Percentiles rank a stretch among this genome's conserved stretches.
These are phyloP conservation scores for Scedosporium aurantiacum DNA, from an alignment of 2,329 filamentous ascomycete species.

Conservation along the genomic window DNA sequence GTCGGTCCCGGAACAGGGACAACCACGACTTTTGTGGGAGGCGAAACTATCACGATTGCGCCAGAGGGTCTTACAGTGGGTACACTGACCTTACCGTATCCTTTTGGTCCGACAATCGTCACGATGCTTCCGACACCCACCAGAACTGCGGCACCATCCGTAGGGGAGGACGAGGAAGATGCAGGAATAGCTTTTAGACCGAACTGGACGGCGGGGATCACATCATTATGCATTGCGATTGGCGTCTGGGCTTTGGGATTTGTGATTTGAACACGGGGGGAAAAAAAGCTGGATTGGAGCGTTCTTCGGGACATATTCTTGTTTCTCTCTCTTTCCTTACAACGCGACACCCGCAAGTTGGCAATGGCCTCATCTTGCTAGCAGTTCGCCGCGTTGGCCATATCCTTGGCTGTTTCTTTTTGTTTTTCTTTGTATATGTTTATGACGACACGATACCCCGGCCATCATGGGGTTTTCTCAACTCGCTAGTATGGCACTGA, in stretches of 20 bases:
- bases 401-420: not conserved
- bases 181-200: conserved; percentile 9
- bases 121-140: conserved; percentile 24
- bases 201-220: conserved; percentile 11
- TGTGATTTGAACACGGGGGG: conserved; percentile 6
- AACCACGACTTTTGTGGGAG: conserved; percentile 34
- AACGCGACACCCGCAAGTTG: not conserved
- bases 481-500: not conserved
- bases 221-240: conserved; percentile 26
- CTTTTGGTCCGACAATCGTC: conserved; percentile 32
- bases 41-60: conserved; percentile 40
- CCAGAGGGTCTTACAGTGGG: conserved; percentile 36
- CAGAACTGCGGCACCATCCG: conserved; percentile 5
- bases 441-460: conserved; percentile 10
- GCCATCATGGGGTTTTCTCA: not conserved
- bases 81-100: conserved; percentile 32
- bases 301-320: not conserved
- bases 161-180: conserved; percentile 13
- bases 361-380: too few species aligned
- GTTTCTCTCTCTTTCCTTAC: not conserved
- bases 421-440: conserved; percentile 5
- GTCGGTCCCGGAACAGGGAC: conserved; percentile 32
- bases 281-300: not conserved
- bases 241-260: conserved; percentile 25
- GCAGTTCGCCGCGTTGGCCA: not conserved